Evolutionary conservation across 2,329 filamentous ascomycete genomes (phyloP).

Genomic region (Apiospora pterosperma): DNA sequence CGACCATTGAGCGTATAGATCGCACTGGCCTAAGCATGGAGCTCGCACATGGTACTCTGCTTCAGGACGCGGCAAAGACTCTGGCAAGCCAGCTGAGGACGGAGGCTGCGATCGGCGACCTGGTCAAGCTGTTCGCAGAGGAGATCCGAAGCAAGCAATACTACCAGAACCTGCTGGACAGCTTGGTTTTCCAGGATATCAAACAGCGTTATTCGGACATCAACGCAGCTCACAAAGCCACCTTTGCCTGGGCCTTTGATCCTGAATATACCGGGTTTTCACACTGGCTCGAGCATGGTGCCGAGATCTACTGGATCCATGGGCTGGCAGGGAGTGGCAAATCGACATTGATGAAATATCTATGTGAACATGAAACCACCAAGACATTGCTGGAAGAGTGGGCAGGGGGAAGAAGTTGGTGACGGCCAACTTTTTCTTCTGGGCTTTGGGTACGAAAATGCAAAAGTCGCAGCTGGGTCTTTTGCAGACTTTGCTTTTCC

Average conservation of each 20-base stretch:
- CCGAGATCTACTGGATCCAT: background rate
- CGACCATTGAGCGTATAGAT: background rate
- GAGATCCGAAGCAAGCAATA: background rate
- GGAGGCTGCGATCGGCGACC: background rate
- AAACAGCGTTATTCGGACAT: background rate
- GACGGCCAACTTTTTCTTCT: background rate
- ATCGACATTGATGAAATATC: background rate
- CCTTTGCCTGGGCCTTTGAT: background rate
- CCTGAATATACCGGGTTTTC: background rate
- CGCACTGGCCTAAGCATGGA: background rate
- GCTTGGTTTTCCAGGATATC: background rate
- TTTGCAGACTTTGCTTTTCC: background rate
- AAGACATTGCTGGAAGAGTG: background rate
- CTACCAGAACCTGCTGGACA: background rate
- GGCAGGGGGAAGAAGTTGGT: background rate
- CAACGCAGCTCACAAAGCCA: background rate
- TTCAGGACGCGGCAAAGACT: background rate
- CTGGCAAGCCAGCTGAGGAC: background rate
- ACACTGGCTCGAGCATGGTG: background rate
- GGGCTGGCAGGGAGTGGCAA: background rate
- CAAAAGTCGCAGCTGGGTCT: background rate
- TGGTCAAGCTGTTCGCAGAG: background rate
- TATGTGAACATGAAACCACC: background rate
- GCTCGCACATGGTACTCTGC: background rate
- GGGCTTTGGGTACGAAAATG: background rate